Base-by-base conservation (phyloP, 2,329 filamentous ascomycete genomes). In the Hypoxylon sp. region DNA sequence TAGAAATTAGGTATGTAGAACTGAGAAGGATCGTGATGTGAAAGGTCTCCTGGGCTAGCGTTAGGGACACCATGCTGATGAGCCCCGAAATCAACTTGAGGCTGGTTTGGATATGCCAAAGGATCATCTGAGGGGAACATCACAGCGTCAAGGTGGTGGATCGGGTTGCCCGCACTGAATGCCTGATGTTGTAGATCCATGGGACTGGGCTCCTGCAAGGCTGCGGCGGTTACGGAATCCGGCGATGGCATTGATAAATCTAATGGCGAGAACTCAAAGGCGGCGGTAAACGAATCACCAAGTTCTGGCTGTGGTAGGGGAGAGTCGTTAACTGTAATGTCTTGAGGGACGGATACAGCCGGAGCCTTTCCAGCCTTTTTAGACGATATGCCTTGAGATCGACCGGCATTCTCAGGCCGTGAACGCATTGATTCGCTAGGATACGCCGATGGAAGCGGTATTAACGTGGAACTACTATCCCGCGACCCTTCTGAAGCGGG, bases 81-180 rank as follows among this genome's bases (percentile, higher is more conserved):
- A 70, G 60, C 77, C 76, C 84, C 84, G 44, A 87, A 82, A 72
- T 88, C 84, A 82, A 91, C 90, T 82, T 91, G 88, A 0, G 91
- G 90, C 71, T 93, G 91, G 74, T 91, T 93, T 0, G 92, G 92
- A 74, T 95, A 96, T 0, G 90, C 91, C 70, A 95, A 91, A 0
- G 92, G 92, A 73, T 95, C 92, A 35, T 88, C 86, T 0, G 91
- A 91, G 1, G 92, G 90, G 75, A 95, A 95, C 91, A 95, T 94
- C 81, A 94, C 88, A 3, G 90, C 88, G 65, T 91, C 91, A 5
- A 94, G 85, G 76, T 93, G 92, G 70, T 91, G 87, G 14, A 94
- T 82, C 3, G 82, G 81, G 72, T 83, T 87, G 51, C 80, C 77
- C 33, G 74, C 77, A 58, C 75, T 76, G 54, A 69, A 67, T 31